Evolutionary conservation across 305 asterid genomes (phyloP).

Genomic region (Fraxinus floribunda): DNA sequence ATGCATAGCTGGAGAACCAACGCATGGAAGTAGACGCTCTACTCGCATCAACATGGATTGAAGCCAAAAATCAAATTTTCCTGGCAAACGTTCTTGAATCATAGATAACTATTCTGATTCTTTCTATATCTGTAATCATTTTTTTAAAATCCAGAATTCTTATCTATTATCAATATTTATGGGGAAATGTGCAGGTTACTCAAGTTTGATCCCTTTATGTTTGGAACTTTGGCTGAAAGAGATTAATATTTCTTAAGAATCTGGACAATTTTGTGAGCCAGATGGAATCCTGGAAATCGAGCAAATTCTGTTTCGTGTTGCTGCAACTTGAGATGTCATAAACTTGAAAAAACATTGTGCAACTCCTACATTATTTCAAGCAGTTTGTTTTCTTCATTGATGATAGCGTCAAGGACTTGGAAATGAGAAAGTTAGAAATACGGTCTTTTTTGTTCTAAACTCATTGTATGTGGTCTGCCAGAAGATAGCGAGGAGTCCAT

Average conservation of each 20-base stretch:
- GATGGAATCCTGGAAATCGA: constrained; percentile 43
- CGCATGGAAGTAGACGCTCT: not conserved
- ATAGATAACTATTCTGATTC: not conserved
- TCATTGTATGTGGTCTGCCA: constrained; percentile 30
- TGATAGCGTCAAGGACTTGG: constrained; percentile 70
- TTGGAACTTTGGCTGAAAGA: constrained; percentile 70
- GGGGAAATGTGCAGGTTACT: not conserved
- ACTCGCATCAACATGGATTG: not conserved
- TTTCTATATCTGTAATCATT: not conserved
- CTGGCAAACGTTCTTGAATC: not conserved
- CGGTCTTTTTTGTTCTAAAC: not conserved
- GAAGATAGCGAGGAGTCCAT: constrained; percentile 49
- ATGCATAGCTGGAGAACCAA: not conserved
- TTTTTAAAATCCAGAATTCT: not conserved
- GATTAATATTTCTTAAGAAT: constrained; percentile 44
- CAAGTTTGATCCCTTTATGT: constrained; percentile 50
- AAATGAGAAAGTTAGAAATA: not conserved
- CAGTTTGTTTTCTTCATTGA: constrained; percentile 65
- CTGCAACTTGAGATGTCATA: constrained; percentile 44
- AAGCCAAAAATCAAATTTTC: not conserved
- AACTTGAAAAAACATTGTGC: constrained; percentile 62
- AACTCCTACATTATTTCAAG: constrained; percentile 88
- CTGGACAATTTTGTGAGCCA: constrained; percentile 49
- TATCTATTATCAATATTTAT: not conserved
- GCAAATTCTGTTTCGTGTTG: constrained; percentile 35